Evolutionary conservation across 2,329 filamentous ascomycete species (phyloP).

Genomic region (Magnaporthiopsis incrustans): DNA sequence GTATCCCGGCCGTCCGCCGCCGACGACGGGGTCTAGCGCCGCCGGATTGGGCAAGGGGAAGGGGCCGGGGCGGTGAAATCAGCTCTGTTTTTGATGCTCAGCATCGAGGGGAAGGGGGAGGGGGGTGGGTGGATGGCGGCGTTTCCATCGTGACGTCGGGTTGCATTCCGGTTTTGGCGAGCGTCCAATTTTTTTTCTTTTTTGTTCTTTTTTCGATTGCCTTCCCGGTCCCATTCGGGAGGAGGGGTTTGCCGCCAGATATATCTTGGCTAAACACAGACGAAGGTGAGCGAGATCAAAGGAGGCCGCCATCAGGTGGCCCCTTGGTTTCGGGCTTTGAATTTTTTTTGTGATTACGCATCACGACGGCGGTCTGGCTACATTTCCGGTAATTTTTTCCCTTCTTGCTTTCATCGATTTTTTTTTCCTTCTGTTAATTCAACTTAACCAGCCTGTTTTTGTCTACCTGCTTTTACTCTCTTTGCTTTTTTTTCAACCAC

Average conservation of each 20-base stretch:
- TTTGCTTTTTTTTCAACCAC: neutral
- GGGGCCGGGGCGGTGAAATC: neutral
- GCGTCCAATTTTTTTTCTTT: too few relatives aligned
- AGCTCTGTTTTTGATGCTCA: too few relatives aligned
- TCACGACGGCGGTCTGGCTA: neutral
- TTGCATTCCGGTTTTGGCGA: too few relatives aligned
- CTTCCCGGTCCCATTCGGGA: neutral
- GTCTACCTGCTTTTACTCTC: neutral
- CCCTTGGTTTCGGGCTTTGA: neutral
- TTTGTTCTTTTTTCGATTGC: neutral
- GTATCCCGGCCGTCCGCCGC: neutral
- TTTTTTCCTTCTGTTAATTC: neutral
- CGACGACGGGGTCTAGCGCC: neutral
- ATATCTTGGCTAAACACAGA: slow-evolving; percentile 1
- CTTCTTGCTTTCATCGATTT: neutral
- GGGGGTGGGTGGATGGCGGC: too few relatives aligned
- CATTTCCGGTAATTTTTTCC: neutral
- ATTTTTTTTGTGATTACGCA: neutral
- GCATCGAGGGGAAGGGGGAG: too few relatives aligned
- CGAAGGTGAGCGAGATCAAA: slow-evolving; percentile 2
- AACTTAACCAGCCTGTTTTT: neutral
- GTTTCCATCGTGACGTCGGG: too few relatives aligned
- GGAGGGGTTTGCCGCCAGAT: neutral
- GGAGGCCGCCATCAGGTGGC: neutral
- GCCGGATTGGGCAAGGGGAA: slow-evolving; percentile 9